Conservation (phyloP, 805 yeast species). For the Kodamaea jinghongensis region DNA sequence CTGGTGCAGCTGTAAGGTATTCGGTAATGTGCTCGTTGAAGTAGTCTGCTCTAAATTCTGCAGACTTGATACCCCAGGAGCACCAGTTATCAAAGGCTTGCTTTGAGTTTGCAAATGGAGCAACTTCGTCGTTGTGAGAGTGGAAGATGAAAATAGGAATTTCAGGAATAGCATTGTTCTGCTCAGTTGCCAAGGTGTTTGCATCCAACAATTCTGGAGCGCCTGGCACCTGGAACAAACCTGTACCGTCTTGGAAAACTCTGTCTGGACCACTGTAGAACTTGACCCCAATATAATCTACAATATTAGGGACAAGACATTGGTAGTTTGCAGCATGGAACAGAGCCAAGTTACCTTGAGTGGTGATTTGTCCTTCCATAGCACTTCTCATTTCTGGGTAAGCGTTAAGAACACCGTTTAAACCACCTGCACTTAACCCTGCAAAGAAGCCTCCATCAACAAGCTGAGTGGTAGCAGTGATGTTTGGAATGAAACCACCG, state of each 20-base stretch:
- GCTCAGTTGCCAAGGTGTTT: conserved; percentile 21
- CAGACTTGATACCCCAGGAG: conserved; percentile 22
- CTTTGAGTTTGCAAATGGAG: conserved; percentile 8
- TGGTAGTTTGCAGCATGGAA: neutral
- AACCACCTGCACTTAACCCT: conserved; percentile 27
- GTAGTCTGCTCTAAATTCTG: conserved; percentile 26
- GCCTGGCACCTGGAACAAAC: conserved; percentile 11
- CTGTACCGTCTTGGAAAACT: conserved; percentile 15
- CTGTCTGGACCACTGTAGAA: conserved; percentile 12
- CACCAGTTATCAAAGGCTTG: conserved; percentile 26
- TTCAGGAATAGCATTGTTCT: conserved; percentile 10
- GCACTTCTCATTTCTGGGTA: conserved; percentile 22
- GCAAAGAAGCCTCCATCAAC: conserved; percentile 25
- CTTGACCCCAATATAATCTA: neutral
- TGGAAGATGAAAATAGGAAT: conserved; percentile 13
- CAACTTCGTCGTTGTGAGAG: conserved; percentile 9
- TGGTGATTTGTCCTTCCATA: neutral
- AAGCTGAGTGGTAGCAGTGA: conserved; percentile 23
- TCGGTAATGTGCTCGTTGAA: conserved; percentile 26
- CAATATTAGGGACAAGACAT: conserved; percentile 1
- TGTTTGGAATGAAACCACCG: conserved; percentile 35
- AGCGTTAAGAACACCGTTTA: conserved; percentile 29
- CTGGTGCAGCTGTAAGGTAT: conserved; percentile 10
- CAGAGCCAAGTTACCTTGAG: neutral
- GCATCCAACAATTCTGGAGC: neutral